Percentiles rank a stretch among this genome's conserved stretches.
Conservation (phyloP, 345 rosid genomes). For the Moricandia moricandioides region DNA sequence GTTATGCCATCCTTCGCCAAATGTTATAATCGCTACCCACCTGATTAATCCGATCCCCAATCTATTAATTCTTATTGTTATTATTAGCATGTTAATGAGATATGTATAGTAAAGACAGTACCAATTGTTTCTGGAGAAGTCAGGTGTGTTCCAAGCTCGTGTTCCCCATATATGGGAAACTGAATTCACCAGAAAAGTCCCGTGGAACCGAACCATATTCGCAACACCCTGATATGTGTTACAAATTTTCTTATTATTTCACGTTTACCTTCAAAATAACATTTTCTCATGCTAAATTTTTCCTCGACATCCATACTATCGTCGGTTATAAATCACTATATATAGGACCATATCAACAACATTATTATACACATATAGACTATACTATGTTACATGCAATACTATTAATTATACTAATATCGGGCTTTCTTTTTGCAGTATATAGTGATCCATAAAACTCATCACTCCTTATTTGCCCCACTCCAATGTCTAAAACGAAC, state of each 20-base stretch:
- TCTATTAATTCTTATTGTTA: not conserved
- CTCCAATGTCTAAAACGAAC: too few species aligned
- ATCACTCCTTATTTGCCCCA: too few species aligned
- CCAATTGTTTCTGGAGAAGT: conserved; percentile 74
- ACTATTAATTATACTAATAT: too few species aligned
- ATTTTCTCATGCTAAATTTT: too few species aligned
- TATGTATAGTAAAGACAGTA: not conserved
- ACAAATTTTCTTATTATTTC: not conserved
- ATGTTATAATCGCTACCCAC: conserved; percentile 61
- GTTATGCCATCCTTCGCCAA: conserved; percentile 89
- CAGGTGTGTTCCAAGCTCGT: conserved; percentile 66
- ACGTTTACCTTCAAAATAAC: not conserved
- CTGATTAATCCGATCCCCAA: conserved; percentile 25
- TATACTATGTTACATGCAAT: too few species aligned
- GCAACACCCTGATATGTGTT: conserved; percentile 56
- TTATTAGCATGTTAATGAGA: not conserved
- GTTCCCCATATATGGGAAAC: conserved; percentile 80
- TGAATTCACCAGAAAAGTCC: conserved; percentile 67
- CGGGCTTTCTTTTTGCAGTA: too few species aligned
- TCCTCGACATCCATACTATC: too few species aligned
- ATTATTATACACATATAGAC: too few species aligned
- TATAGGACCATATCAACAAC: too few species aligned
- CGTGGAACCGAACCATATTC: conserved; percentile 47
- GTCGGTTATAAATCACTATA: too few species aligned
- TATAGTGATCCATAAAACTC: too few species aligned